Base-by-base conservation (phyloP, 345 rosid species). In the Firmiana major region DNA sequence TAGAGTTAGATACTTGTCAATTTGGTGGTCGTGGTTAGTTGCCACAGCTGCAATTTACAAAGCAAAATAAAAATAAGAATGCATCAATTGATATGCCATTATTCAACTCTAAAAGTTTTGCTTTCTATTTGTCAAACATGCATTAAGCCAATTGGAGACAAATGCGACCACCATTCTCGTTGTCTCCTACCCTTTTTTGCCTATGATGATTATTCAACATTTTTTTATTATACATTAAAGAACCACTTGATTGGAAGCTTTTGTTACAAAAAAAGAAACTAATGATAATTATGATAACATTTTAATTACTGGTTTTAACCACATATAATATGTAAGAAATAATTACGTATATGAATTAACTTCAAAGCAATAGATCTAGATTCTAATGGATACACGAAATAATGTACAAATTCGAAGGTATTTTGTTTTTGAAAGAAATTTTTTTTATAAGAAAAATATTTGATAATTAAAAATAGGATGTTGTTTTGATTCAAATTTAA, bases 11-110 rank as follows among this genome's bases (percentile, higher is more conserved):
- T 31, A 1, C 34, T 31, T 0, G 34, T 31, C 34, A 31, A 31
- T 31, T 31, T 31, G 34, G 34, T 31, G 34, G 45, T 48, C 10
- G 58, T 48, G 34, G 16, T 42, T 66, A 31, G 71, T 42, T 66
- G 71, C 42, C 42, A 13, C 28, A 9, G 28, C 3, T 65, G 10
- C 51, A 66, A 40, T 22, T 22, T 1, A 28, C 12, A 42, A 36
- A 65, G 26, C 49, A 65, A 38, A 24, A 24, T 38, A 38, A 38
- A 59, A n/a, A 42, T 0, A 15, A 45, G 3, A 42, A 43, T 4
- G 49, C 70, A 65, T n/a, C 54, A 68, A 45, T 66, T 67, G 54
- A 43, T 43, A 43, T 70, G 59, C 24, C 24, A 9, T 70, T 49
- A 70, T 43, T 70, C 74, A 70, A 49, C 59, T 70, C 73, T 21